Base-by-base conservation (phyloP, 306 rosid genomes). In the Datisca glomerata region DNA sequence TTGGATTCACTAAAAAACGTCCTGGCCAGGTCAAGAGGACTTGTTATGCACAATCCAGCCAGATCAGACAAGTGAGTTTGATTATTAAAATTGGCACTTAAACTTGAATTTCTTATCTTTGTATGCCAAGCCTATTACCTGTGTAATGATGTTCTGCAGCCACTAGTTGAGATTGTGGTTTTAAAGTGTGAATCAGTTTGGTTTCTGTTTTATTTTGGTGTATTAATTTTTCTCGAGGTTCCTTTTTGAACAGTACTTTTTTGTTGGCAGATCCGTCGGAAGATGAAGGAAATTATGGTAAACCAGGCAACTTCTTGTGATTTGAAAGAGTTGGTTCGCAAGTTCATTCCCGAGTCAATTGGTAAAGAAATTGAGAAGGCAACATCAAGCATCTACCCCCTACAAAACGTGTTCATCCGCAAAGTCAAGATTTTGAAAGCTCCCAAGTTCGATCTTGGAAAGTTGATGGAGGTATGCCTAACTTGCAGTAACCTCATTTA, bases 321-420 rank as follows among this genome's bases (percentile, higher is more conserved):
- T 53, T 66, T 87, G 65, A 87, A 87, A 73, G 97, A 80, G 33
- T 56, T 87, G 75, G 94, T 87, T 10, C 78, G 69, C 19, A 87
- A 87, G 66, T 87, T 83, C 64, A 74, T 87, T 45, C 93, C 94
- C 0, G 97, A 87, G 65, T 57, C 72, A 38, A 87, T 87, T 39
- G 96, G 94, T n/a, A 87, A 79, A 34, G 93, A 79, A 45, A 79
- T 87, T 24, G 96, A 86, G 75, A 86, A 86, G 70, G 75, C 85
- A 17, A 83, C 97, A 0, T 38, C 60, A 4, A 55, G 89, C 39
- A 87, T 87, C 73, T 87, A 73, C 36, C 97, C 94, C 4, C 49
- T 83, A 24, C 93, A 87, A 57, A 79, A 87, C 32, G 93, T 87
- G 16, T 87, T 79, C 60, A 81, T 87, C 16, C 55, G 93, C 2